Percentiles rank a stretch among this genome's conserved stretches.
These are phyloP conservation scores for Pseudonectria buxi DNA, from an alignment of 2,329 filamentous ascomycete genomes.

Conservation along the genomic window DNA sequence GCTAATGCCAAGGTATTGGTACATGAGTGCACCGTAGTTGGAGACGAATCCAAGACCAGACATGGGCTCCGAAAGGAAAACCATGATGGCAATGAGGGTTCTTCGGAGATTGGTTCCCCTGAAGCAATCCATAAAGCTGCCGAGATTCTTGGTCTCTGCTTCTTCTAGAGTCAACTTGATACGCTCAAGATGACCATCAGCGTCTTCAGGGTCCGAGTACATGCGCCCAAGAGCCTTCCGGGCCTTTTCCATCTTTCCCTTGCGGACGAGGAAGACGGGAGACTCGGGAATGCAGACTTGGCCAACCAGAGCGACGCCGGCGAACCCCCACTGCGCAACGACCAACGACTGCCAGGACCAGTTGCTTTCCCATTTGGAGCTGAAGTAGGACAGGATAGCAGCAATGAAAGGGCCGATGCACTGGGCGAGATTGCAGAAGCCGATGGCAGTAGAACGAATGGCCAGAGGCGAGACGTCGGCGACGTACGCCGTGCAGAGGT, in stretches of 20 bases:
- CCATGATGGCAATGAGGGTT: conserved; percentile 35
- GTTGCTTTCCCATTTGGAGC: conserved; percentile 27
- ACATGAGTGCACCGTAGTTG: conserved; percentile 34
- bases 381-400: conserved; percentile 31
- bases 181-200: conserved; percentile 33
- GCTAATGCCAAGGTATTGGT: conserved; percentile 22
- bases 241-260: conserved; percentile 31
- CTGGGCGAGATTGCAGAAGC: conserved; percentile 33
- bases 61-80: conserved; percentile 35
- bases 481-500: conserved; percentile 32
- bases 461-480: conserved; percentile 32
- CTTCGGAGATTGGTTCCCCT: conserved; percentile 34
- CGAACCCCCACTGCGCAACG: conserved; percentile 35
- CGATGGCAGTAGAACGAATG: conserved; percentile 29
- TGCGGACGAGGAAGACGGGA: conserved; percentile 42
- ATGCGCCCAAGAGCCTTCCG: conserved; percentile 43
- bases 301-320: conserved; percentile 24
- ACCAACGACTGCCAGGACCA: conserved; percentile 38
- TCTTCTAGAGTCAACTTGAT: conserved; percentile 44
- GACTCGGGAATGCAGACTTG: conserved; percentile 42
- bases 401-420: conserved; percentile 33
- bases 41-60: conserved; percentile 40
- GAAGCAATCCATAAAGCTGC: conserved; percentile 39
- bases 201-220: conserved; percentile 28
- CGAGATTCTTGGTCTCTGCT: conserved; percentile 22